These are phyloP conservation scores for Musa beccarii DNA, from an alignment of 176 grass and related monocot species.

Conservation along the genomic window DNA sequence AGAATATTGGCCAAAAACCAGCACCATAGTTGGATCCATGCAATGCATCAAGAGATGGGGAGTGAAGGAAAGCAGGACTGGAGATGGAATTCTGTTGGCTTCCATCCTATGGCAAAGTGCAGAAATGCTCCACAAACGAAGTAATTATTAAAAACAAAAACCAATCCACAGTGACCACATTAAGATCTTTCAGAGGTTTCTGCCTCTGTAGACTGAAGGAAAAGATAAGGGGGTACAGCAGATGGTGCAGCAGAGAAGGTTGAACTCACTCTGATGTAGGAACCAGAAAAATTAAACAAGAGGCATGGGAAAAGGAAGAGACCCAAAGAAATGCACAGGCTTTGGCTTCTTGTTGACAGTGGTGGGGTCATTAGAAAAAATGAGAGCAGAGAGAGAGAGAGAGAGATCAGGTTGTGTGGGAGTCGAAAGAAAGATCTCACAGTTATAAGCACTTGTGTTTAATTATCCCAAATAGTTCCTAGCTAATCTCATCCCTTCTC, in stretches of 20 bases:
- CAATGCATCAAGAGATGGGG: background rate
- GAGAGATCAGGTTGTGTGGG: background rate
- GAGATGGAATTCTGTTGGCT: background rate
- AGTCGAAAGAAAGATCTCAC: background rate
- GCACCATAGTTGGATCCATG: background rate
- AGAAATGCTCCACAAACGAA: background rate
- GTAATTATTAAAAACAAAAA: background rate
- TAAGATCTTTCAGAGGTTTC: background rate
- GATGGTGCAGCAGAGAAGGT: background rate
- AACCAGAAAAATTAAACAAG: background rate
- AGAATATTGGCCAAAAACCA: background rate
- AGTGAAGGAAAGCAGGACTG: too few relatives aligned
- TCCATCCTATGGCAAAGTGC: background rate
- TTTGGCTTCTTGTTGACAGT: slow-evolving; percentile 9
- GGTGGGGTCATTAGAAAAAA: background rate
- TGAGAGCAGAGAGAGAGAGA: background rate
- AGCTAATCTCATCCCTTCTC: too few relatives aligned
- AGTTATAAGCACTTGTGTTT: too few relatives aligned
- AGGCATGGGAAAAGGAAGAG: background rate
- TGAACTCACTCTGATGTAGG: background rate
- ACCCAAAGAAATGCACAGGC: background rate
- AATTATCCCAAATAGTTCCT: too few relatives aligned
- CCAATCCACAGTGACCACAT: background rate
- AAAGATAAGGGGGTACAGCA: background rate
- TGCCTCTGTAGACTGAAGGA: background rate